Percentiles rank a stretch among this genome's conserved stretches.
Evolutionary conservation across 331 rosid genomes (phyloP).

Genomic region (Pyracantha coccinea): DNA sequence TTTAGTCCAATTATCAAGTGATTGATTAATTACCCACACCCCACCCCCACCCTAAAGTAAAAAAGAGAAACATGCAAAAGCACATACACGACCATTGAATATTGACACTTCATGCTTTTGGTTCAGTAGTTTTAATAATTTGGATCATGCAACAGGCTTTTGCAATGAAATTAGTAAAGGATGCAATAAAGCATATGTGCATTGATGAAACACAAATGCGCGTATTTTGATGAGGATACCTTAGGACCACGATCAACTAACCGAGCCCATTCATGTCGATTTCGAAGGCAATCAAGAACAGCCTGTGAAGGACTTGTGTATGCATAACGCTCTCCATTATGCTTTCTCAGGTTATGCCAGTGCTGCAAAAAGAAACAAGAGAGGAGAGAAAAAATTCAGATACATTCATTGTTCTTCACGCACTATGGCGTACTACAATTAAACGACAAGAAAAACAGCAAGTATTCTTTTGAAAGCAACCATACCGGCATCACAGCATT

Average conservation of each 20-base stretch:
- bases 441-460: background rate
- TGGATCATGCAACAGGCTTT: background rate
- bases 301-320: conserved; percentile 97
- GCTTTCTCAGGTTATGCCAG: conserved; percentile 96
- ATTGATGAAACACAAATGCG: background rate
- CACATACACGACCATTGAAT: background rate
- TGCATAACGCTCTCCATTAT: conserved; percentile 97
- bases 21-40: background rate
- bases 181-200: background rate
- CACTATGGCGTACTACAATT: background rate
- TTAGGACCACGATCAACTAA: conserved; percentile 97
- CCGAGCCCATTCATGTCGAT: conserved; percentile 94
- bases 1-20: too few relatives aligned
- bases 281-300: conserved; percentile 95
- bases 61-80: background rate
- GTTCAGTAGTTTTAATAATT: background rate
- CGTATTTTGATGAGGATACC: conserved; percentile 34
- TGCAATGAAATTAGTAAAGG: background rate
- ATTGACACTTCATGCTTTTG: background rate
- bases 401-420: background rate
- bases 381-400: background rate
- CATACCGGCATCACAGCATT: conserved; percentile 90
- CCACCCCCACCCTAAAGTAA: background rate
- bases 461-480: conserved; percentile 6
- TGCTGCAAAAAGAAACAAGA: conserved; percentile 52